Evolutionary conservation across 148 eudicot species (phyloP), one percentile per base, ranked within the genome.

Genomic region (Fagopyrum esculentum): DNA sequence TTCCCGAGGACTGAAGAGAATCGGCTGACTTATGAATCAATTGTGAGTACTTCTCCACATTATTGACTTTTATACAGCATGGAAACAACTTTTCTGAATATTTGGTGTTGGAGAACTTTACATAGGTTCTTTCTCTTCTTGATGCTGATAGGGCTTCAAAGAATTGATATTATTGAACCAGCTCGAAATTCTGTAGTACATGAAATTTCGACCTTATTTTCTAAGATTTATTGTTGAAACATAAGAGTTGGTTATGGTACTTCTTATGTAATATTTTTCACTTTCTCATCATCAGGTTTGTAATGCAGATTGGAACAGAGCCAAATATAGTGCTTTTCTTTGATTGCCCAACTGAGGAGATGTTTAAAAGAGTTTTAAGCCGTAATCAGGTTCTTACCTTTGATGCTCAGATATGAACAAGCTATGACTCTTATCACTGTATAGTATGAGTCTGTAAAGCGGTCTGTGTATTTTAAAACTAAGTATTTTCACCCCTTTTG

Each of bases 1-100:
- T 95, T 95, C 61, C 98, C 98, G 60, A 83, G 97, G 80, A 87
- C 85, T 69, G 96, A 95, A 80, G 98, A 95, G 83, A 95, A 95
- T 74, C 90, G 96, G 30, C 45, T 84, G 81, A 75, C 97, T 26
- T 95, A 89, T 85, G 98, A 95, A 78, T 84, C 81, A 12, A 87
- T 89, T 73, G 98, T 92, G 85, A 90, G 97, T 87, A 73, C 59
- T 56, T 45, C 74, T 80, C 55, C 71, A 63, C 35, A 9, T 49
- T 76, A n/a, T 49, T 9, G 29, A 51, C 4, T 29, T 72, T 45
- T 49, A 3, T 4, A 35, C 40, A 66, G 7, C 40, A 35, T 15
- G 70, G 19, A 40, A 66, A 11, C 56, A 29, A 10, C 52, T n/a
- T 72, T 45, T 50, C 60, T 29, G 60, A 66, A 66, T 72, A 44